Conservation (phyloP, 345 rosid genomes). For the Eucalyptus rudis region DNA sequence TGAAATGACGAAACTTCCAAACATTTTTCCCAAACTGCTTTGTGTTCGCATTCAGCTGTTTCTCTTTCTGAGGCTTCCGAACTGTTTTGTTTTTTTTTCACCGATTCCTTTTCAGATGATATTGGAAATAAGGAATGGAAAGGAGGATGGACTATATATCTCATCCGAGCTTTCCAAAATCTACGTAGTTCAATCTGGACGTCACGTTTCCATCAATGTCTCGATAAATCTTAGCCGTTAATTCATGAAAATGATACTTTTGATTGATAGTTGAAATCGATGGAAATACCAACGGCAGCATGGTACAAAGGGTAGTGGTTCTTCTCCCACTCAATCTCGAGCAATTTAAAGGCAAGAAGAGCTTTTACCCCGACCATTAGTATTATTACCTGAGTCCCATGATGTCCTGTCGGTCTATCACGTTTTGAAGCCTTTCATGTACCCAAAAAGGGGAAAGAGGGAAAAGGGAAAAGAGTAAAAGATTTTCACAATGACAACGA, state of each 20-base stretch:
- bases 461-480: not conserved
- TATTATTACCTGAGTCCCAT: not conserved
- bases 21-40: not conserved
- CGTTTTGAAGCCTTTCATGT: not conserved
- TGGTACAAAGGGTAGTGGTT: not conserved
- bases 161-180: not conserved
- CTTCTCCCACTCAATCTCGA: not conserved
- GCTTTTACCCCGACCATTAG: not conserved
- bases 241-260: not conserved
- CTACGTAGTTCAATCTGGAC: not conserved
- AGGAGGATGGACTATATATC: not conserved
- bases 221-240: rapidly evolving
- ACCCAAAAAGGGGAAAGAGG: not conserved
- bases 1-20: not conserved
- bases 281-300: not conserved
- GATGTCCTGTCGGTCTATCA: not conserved
- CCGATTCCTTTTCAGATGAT: not conserved
- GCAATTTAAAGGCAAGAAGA: not conserved
- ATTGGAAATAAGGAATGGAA: not conserved
- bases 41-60: not conserved
- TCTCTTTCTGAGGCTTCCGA: not conserved
- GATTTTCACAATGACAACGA: not conserved
- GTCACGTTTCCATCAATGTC: not conserved
- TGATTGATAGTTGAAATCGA: not conserved
- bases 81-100: not conserved